Conservation (phyloP, 2,329 filamentous ascomycete species). For the Thermomyces lanuginosus region DNA sequence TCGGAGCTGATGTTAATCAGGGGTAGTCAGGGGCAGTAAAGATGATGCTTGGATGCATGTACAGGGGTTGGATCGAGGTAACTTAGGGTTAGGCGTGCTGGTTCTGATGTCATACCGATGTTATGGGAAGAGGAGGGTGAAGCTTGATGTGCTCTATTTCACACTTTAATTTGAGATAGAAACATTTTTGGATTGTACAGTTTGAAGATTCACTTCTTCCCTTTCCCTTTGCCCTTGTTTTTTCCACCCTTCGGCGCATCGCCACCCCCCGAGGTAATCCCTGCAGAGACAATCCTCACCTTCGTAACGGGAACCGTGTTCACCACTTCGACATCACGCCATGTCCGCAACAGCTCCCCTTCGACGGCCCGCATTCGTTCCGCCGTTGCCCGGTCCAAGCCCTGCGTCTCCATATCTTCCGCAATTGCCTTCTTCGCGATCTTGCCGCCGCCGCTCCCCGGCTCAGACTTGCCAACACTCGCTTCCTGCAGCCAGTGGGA, state of each 20-base stretch:
- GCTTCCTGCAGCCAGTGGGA: conserved; percentile 58
- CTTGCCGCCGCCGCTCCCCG: conserved; percentile 7
- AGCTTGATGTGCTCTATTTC: no score
- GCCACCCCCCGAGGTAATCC: conserved; percentile 32
- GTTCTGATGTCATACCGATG: conserved; percentile 10
- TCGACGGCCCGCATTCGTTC: conserved; percentile 76
- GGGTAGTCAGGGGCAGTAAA: neutral
- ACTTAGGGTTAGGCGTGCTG: neutral
- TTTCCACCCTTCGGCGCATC: conserved; percentile 18
- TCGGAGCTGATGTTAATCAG: no score
- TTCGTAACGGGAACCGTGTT: conserved; percentile 68
- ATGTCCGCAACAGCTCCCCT: conserved; percentile 62
- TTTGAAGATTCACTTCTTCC: conserved; percentile 5
- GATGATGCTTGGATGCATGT: neutral
- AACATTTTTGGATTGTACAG: no score
- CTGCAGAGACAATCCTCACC: conserved; percentile 60
- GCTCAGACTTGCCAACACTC: conserved; percentile 9
- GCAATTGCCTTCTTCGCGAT: conserved; percentile 27
- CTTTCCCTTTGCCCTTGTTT: conserved; percentile 23
- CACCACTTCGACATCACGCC: conserved; percentile 68
- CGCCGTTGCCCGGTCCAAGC: conserved; percentile 34
- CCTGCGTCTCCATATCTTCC: conserved; percentile 6
- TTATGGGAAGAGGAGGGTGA: no score
- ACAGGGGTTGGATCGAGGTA: neutral
- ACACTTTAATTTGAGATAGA: neutral